Conservation (phyloP, 208 protist species). For the Naegleria gruberi region DNA sequence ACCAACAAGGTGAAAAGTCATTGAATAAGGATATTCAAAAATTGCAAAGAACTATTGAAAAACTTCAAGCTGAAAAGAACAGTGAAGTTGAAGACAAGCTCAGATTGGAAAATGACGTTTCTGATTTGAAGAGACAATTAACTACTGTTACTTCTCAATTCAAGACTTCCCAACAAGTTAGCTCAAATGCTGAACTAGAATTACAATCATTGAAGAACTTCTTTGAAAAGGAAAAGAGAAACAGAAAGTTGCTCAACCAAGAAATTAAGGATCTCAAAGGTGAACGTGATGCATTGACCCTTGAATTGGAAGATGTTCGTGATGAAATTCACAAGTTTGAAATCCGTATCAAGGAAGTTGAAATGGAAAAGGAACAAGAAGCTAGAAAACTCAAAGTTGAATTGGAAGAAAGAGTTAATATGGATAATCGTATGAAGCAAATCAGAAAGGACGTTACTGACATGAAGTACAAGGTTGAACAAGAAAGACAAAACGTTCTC, state of each 20-base stretch:
- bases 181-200: background rate
- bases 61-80: background rate
- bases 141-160: background rate
- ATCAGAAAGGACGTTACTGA: background rate
- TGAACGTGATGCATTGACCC: background rate
- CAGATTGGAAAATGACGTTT: background rate
- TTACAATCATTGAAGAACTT: background rate
- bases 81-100: background rate
- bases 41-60: background rate
- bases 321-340: background rate
- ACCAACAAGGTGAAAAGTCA: background rate
- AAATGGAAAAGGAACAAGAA: background rate
- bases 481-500: background rate
- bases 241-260: background rate
- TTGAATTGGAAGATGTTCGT: background rate
- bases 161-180: background rate
- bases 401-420: background rate
- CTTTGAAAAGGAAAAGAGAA: slow-evolving; percentile 20
- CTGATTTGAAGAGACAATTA: slow-evolving; percentile 4
- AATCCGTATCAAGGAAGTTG: background rate
- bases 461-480: background rate
- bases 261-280: background rate
- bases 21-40: slow-evolving; percentile 10
- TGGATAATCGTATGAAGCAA: background rate
- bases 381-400: background rate